phyloP scores from a whole-genome alignment of 495 filamentous ascomycete species.

The Penicillium bovifimosum region DNA sequence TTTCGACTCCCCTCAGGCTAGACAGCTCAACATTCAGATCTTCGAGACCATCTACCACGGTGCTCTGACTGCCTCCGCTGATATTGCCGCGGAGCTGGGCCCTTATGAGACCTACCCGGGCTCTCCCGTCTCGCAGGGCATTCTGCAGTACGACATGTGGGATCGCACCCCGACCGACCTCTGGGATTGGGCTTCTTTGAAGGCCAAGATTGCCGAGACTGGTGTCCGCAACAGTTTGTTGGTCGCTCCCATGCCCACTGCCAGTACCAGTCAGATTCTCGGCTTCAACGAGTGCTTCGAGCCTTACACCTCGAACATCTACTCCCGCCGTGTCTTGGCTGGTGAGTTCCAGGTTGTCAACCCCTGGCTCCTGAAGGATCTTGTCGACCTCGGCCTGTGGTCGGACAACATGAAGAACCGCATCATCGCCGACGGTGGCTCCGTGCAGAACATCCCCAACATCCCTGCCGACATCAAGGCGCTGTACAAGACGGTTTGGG shows the following conservation, averaged over 20 bases:
- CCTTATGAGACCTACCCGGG: conserved; percentile 87
- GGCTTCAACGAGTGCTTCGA: conserved; percentile 99
- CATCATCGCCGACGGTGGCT: conserved; percentile 94
- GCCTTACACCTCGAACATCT: conserved; percentile 99
- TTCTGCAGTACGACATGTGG: conserved; percentile 99
- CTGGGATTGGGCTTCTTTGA: conserved; percentile 92
- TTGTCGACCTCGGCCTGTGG: conserved; percentile 97
- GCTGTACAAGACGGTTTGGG: conserved; percentile 99
- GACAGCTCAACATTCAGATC: conserved; percentile 92
- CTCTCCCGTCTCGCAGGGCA: conserved; percentile 89
- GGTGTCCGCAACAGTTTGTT: conserved; percentile 93
- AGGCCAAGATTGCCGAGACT: conserved; percentile 82
- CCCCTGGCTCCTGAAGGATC: conserved; percentile 96
- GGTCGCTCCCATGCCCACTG: conserved; percentile 96
- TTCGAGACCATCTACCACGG: conserved; percentile 99
- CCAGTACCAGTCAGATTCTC: conserved; percentile 91
- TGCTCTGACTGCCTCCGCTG: conserved; percentile 80
- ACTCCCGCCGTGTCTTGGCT: conserved; percentile 94
- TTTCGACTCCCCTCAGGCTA: conserved; percentile 91
- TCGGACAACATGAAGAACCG: conserved; percentile 99
- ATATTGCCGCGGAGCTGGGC: conserved; percentile 76
- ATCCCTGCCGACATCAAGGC: conserved; percentile 94
- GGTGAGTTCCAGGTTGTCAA: conserved; percentile 99
- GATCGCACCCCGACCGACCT: conserved; percentile 84
- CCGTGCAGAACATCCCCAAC: conserved; percentile 92